Percentiles rank a stretch among this genome's conserved stretches.
phyloP scores from a whole-genome alignment of 768 basidiomycete species.

The Naematelia aurantialba region DNA sequence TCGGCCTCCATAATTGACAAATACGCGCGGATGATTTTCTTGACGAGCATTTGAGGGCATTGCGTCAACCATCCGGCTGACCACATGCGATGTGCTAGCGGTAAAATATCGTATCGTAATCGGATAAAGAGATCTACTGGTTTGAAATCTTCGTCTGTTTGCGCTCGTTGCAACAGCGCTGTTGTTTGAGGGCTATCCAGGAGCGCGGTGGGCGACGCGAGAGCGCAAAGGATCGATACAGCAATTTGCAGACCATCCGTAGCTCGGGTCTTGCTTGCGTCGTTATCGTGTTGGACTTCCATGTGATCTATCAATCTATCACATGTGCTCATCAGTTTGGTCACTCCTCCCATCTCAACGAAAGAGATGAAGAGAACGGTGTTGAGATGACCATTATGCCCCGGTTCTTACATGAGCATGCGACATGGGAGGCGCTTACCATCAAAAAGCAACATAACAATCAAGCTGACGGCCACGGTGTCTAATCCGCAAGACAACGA shows the following conservation, averaged over 20 bases:
- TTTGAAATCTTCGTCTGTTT: conserved; percentile 70
- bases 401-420: conserved; percentile 60
- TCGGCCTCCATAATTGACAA: conserved; percentile 79
- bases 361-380: conserved; percentile 77
- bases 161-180: conserved; percentile 64
- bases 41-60: conserved; percentile 69
- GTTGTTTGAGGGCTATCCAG: conserved; percentile 84
- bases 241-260: conserved; percentile 48
- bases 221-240: conserved; percentile 67
- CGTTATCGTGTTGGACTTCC: conserved; percentile 2
- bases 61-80: conserved; percentile 70
- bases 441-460: conserved; percentile 59
- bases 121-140: conserved; percentile 81
- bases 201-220: conserved; percentile 74
- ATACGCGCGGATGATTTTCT: conserved; percentile 69
- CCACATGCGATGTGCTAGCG: conserved; percentile 71
- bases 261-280: conserved; percentile 1
- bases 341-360: conserved; percentile 66
- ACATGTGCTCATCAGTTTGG: background rate
- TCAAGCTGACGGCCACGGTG: conserved; percentile 57
- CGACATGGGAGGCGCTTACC: conserved; percentile 52
- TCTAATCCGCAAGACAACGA: conserved; percentile 52
- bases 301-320: background rate
- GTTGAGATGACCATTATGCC: conserved; percentile 68
- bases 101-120: conserved; percentile 67